Conservation (phyloP, 306 rosid genomes). For the Quercus bicolor region DNA sequence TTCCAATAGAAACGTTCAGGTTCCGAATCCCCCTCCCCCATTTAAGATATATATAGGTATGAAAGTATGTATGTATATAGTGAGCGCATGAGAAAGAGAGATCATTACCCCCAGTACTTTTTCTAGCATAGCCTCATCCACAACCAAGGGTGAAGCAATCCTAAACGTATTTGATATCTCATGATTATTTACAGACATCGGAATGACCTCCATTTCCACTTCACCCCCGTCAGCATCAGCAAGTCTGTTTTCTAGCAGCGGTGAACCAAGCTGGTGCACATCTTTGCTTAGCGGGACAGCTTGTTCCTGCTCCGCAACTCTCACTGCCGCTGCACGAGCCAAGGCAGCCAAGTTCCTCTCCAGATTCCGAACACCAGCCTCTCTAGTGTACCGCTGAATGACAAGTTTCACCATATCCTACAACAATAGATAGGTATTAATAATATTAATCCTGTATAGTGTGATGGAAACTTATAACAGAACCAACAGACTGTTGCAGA, state of each 20-base stretch:
- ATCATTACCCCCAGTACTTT: constrained; percentile 93
- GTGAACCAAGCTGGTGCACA: constrained; percentile 65
- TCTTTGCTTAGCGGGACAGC: constrained; percentile 62
- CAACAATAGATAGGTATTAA: constrained; percentile 21
- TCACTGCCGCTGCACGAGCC: constrained; percentile 98
- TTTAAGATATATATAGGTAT: too few relatives aligned
- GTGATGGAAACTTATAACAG: neutral
- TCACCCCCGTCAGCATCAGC: constrained; percentile 78
- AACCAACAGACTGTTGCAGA: neutral
- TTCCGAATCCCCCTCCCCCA: too few relatives aligned
- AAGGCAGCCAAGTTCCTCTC: constrained; percentile 88
- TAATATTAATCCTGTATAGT: neutral
- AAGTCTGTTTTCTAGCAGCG: constrained; percentile 82
- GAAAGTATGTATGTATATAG: too few relatives aligned
- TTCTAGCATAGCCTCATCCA: constrained; percentile 92
- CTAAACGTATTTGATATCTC: constrained; percentile 72
- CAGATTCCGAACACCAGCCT: constrained; percentile 94
- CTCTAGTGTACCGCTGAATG: constrained; percentile 92
- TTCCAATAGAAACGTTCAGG: too few relatives aligned
- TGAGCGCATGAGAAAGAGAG: neutral
- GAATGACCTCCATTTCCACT: constrained; percentile 98
- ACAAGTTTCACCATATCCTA: constrained; percentile 81
- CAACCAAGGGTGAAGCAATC: constrained; percentile 61
- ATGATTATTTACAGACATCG: constrained; percentile 68
- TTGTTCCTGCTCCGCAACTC: constrained; percentile 86